These are phyloP conservation scores for Astragalus glycyphyllos DNA, from an alignment of 306 rosid genomes.

Conservation along the genomic window DNA sequence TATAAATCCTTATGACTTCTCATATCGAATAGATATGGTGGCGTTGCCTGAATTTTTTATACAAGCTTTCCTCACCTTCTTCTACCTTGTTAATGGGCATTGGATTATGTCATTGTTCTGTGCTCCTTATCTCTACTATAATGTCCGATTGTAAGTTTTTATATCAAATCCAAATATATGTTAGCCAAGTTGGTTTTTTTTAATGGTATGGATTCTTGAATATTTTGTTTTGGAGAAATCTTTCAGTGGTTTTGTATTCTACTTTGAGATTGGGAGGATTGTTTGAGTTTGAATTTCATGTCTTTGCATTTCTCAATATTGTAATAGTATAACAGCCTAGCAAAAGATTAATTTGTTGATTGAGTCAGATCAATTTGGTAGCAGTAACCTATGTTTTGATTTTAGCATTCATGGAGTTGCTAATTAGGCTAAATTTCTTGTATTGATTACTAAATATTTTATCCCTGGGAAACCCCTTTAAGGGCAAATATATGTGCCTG, in stretches of 20 bases:
- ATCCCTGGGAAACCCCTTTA: neutral
- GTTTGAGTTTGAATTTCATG: neutral
- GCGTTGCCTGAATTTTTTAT: conserved; percentile 72
- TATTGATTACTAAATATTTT: neutral
- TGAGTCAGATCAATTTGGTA: neutral
- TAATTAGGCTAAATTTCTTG: conserved; percentile 6
- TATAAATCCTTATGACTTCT: conserved; percentile 89
- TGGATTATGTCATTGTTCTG: conserved; percentile 79
- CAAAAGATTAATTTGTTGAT: conserved; percentile 14
- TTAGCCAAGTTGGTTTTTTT: neutral
- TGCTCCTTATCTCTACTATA: conserved; percentile 75
- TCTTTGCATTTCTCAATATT: neutral
- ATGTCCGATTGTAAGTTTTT: conserved; percentile 70
- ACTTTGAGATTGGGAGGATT: neutral
- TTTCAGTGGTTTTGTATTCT: neutral
- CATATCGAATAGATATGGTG: conserved; percentile 70
- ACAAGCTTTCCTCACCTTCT: conserved; percentile 62
- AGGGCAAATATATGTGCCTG: neutral
- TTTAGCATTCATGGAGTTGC: conserved; percentile 13
- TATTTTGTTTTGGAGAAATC: neutral
- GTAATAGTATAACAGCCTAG: conserved; percentile 2
- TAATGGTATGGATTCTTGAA: neutral
- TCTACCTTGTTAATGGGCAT: conserved; percentile 77
- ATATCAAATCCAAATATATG: neutral
- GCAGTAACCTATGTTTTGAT: neutral